These are phyloP conservation scores for Amorphotheca resinae DNA, from an alignment of 495 filamentous ascomycete species.

Conservation along the genomic window DNA sequence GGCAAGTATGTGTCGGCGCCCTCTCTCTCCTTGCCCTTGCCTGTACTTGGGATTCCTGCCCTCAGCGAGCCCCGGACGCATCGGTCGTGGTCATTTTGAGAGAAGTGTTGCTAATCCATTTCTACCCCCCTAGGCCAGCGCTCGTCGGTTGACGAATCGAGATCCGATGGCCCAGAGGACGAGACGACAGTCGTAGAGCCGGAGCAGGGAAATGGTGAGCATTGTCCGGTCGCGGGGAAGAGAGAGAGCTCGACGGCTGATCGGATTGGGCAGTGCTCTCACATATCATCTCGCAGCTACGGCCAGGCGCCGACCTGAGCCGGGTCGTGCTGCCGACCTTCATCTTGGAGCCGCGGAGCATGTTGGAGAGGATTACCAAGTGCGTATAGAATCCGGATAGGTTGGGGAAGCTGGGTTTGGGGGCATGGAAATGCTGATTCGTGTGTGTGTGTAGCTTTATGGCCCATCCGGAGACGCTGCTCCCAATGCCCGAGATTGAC, in stretches of 20 bases:
- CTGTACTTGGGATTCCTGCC: too few relatives aligned
- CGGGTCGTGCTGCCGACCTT: slow-evolving; percentile 93
- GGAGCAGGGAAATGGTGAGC: slow-evolving; percentile 58
- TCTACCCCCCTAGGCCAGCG: slow-evolving; percentile 29
- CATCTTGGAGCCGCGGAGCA: slow-evolving; percentile 92
- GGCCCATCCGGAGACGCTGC: slow-evolving; percentile 93
- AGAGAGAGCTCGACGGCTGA: not conserved
- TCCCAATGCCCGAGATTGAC: slow-evolving; percentile 75
- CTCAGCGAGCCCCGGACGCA: too few relatives aligned
- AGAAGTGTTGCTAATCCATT: slow-evolving; percentile 2
- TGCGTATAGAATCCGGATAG: slow-evolving; percentile 27
- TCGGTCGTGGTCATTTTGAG: too few relatives aligned
- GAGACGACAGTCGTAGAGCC: slow-evolving; percentile 64
- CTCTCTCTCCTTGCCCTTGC: too few relatives aligned
- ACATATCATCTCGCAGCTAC: slow-evolving; percentile 93
- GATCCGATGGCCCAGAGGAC: slow-evolving; percentile 40
- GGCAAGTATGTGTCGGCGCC: slow-evolving; percentile 21
- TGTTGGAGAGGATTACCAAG: slow-evolving; percentile 99
- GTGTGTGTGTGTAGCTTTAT: slow-evolving; percentile 81
- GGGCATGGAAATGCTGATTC: too few relatives aligned
- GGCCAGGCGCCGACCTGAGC: slow-evolving; percentile 89
- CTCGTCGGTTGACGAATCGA: slow-evolving; percentile 31
- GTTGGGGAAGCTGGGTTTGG: not conserved
- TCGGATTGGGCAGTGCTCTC: slow-evolving; percentile 50
- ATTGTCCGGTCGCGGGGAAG: not conserved